Conservation (phyloP, 345 rosid genomes). For the Lepidium aucheri region DNA sequence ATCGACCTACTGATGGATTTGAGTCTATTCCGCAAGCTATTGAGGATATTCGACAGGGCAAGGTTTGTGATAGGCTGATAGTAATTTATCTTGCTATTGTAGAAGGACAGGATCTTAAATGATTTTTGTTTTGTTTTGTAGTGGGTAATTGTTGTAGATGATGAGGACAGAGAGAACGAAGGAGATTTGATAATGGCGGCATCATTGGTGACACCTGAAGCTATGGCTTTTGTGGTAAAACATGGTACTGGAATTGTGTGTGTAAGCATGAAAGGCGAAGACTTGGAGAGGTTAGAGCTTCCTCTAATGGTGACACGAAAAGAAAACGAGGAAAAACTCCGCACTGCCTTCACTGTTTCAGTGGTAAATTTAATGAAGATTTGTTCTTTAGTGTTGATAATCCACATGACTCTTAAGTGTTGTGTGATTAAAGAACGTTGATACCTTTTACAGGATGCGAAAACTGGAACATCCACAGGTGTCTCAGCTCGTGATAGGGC, state of each 20-base stretch:
- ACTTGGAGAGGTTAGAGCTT: slow-evolving; percentile 76
- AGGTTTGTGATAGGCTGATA: slow-evolving; percentile 31
- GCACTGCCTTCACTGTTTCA: slow-evolving; percentile 81
- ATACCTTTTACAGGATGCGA: slow-evolving; percentile 49
- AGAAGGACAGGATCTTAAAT: neutral
- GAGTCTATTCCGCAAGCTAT: slow-evolving; percentile 64
- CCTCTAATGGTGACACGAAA: slow-evolving; percentile 77
- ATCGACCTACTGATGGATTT: slow-evolving; percentile 56
- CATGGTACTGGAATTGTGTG: slow-evolving; percentile 91
- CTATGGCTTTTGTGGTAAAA: slow-evolving; percentile 86
- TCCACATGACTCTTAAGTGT: neutral
- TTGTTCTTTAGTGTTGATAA: neutral
- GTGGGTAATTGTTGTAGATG: slow-evolving; percentile 86
- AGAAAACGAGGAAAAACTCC: slow-evolving; percentile 77
- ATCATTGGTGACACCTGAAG: slow-evolving; percentile 63
- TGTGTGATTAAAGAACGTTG: neutral
- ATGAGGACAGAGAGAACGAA: slow-evolving; percentile 92
- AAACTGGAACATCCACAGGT: slow-evolving; percentile 71
- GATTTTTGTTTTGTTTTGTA: slow-evolving; percentile 10
- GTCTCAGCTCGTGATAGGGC: slow-evolving; percentile 92
- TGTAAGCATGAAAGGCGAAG: slow-evolving; percentile 76
- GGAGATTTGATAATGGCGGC: slow-evolving; percentile 95
- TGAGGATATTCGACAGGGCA: slow-evolving; percentile 68
- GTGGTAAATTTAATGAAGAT: slow-evolving; percentile 41
- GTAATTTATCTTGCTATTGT: neutral